phyloP scores from a whole-genome alignment of 176 grass and related monocot genomes.

The Saccharum spontaneum region DNA sequence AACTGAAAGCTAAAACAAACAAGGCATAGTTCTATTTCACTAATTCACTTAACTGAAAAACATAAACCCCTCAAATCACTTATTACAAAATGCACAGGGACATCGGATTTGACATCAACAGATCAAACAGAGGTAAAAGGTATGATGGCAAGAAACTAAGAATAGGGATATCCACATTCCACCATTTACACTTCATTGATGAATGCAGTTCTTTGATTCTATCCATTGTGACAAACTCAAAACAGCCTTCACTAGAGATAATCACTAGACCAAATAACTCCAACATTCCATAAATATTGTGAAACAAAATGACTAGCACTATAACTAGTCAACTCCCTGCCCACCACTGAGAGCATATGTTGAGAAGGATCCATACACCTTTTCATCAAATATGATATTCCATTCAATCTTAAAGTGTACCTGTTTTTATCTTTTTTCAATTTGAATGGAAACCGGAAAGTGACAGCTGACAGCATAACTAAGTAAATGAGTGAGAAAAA shows the following conservation, averaged over 20 bases:
- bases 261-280: not conserved
- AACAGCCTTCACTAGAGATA: not conserved
- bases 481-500: slow-evolving; percentile 6
- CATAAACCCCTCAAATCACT: not conserved
- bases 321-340: not conserved
- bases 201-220: not conserved
- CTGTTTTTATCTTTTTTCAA: not conserved
- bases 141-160: not conserved
- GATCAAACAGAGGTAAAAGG: slow-evolving; percentile 10
- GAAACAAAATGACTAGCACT: not conserved
- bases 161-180: not conserved
- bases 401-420: not conserved
- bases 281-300: not conserved
- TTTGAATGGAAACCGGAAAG: not conserved
- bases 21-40: not conserved
- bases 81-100: slow-evolving; percentile 11
- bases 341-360: not conserved
- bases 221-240: not conserved
- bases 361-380: not conserved
- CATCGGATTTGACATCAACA: slow-evolving; percentile 4
- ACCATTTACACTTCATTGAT: slow-evolving; percentile 16
- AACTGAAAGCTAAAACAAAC: not conserved
- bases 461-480: not conserved
- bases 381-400: not conserved
- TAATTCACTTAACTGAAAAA: not conserved